Evolutionary conservation across 2,329 filamentous ascomycete genomes (phyloP), one percentile per base, ranked within the genome.

Genomic region (Daldinia sp.): DNA sequence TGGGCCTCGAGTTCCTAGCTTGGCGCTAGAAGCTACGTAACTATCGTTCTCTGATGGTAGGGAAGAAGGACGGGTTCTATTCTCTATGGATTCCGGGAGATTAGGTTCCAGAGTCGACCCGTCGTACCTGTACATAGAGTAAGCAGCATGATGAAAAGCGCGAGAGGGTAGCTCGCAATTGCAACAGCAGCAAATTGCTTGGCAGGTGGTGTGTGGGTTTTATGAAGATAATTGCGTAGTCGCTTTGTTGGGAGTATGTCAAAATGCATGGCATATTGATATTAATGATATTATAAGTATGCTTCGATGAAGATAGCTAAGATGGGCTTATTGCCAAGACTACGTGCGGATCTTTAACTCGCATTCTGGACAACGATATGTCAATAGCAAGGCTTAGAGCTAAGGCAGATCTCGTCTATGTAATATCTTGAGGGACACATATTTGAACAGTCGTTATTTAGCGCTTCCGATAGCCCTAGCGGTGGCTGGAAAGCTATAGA

Each of bases 111-210:
- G 64, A 61, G 49, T 54, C 35, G 37, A 48, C 30, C 34, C n/a
- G 48, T 52, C 57, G 64, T 67, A 67, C 43, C 47, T 19, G 58
- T 64, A 67, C 54, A 56, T 55, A 45, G 61, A 67, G 64, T 67
- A 67, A 67, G 64, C 64, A 67, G 37, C 50, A 64, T 54, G 37
- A 52, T 57, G 49, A 63, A 25, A 41, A 13, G 23, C 25, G 21
- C 23, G 34, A 59, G 49, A 45, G 17, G 30, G 45, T 48, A 53
- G 52, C 49, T 61, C 45, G 61, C 58, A 30, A 59, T 52, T 67
- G 61, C 58, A 62, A 67, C 64, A 35, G 58, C 48, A 48, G 55
- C 41, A 60, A 53, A 51, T 53, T 58, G 7, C 61, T 64, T 67
- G 58, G 61, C 58, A 29, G 48, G 50, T 52, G 27, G 13, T 30